Base-by-base conservation (phyloP, 2,329 filamentous ascomycete species). In the Atkinsonella hypoxylon region DNA sequence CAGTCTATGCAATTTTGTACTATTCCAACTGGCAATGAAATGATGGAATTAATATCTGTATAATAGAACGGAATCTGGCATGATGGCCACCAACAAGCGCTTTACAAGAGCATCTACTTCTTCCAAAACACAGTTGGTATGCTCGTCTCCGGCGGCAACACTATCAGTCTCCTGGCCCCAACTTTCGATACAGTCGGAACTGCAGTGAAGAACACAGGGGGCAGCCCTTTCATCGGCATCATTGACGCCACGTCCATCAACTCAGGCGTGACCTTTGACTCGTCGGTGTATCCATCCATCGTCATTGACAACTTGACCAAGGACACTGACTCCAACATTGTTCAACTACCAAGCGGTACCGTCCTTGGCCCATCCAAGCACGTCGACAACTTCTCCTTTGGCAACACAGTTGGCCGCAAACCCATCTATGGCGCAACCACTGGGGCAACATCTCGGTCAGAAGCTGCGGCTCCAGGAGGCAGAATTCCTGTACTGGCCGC, bases 51-150 rank as follows among this genome's bases (percentile, higher is more conserved):
- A 32, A 46, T 13, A 49, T 50, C 17, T 44, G 5, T n/a, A 15
- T n/a, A 13, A 30, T 67, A 67, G 64, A 70, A 69, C 42, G 70
- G 70, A 39, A 69, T 72, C 54, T 67, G 63, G 63, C 63, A 70
- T 47, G 57, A 70, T 52, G 67, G 67, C 4, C 70, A 72, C 49
- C 70, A 73, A 52, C 70, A 73, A 49, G 68, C 68, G 1, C 56
- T 68, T 1, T 71, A 68, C 56, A 72, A 72, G 59, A 64, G 62
- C 53, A 69, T 73, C 26, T 66, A 69, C 56, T 72, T 73, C 51
- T 70, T 59, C 55, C 61, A 69, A 34, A 71, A 71, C 54, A 68
- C 64, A 0, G 58, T 71, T 5, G 70, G 58, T 18, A 55, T 62
- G 52, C 54, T 61, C 48, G 57, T 63, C 47, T 54, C 46, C 36